Base-by-base conservation (phyloP, 1,139 yeast genomes). In the Lodderomyces margitis region DNA sequence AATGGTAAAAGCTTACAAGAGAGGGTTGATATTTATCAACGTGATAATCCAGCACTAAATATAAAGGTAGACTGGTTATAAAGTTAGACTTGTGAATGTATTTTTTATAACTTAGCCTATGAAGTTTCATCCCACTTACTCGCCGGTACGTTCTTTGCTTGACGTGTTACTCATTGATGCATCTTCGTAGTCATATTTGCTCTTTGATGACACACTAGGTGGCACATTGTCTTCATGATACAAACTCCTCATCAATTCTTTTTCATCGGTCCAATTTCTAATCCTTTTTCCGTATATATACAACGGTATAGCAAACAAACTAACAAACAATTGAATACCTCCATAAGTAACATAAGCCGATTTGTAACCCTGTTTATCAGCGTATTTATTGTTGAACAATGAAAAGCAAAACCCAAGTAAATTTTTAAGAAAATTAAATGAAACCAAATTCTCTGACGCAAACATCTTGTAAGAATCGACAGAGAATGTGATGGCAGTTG, bases 401-500 rank as follows among this genome's bases (percentile, higher is more conserved):
- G 84, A 77, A 52, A 80, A 80, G 11, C 72, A 56, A 51, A 80
- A 78, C 5, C 85, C 85, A 21, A 80, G 44, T 6, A 75, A 57
- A 52, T 80, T 80, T 55, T 80, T 80, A 43, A 69, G 58, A 41
- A 80, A 64, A 55, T 80, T 79, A 43, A 79, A 65, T 9, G 81
- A 67, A 3, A 80, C 86, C 39, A 80, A 65, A 0, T 80, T 69
- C 54, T 80, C 86, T 7, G 80, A 72, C 0, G 86, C 83, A 63
- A 72, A 78, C 66, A 73, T 64, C 47, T 73, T 74, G 57, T 80
- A 79, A 5, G 77, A 70, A 54, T 80, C 86, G 17, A 80, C 81
- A 2, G 80, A 69, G 53, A 71, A 80, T 1, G 85, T 78, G 43
- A 80, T 80, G 10, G 82, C 79, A 1, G 83, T 75, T 5, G 84